phyloP scores from a whole-genome alignment of 495 filamentous ascomycete genomes.

The Cercophora sp. region DNA sequence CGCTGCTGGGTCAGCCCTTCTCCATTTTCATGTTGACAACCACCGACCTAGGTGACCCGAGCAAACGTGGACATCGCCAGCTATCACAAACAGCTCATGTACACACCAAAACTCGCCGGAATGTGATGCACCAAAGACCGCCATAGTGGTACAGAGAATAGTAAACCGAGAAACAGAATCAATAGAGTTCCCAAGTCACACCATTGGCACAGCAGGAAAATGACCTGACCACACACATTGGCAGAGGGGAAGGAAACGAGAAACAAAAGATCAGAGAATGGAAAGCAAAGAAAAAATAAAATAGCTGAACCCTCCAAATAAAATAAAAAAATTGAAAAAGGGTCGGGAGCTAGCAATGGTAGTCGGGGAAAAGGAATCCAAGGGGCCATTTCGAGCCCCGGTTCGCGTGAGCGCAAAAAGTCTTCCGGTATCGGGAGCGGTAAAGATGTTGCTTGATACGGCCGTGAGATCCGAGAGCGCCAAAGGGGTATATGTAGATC shows the following conservation, averaged over 20 bases:
- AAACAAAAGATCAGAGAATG: neutral
- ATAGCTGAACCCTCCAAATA: neutral
- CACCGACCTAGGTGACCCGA: no score
- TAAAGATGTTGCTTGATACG: slow-evolving; percentile 13
- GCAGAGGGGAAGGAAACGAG: neutral
- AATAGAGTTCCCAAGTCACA: neutral
- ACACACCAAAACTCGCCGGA: no score
- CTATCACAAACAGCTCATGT: no score
- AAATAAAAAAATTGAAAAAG: slow-evolving; percentile 15
- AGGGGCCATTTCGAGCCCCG: slow-evolving; percentile 9
- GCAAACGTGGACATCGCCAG: no score
- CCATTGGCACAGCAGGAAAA: neutral
- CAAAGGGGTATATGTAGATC: slow-evolving; percentile 24
- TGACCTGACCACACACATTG: neutral
- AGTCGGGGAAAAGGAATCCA: slow-evolving; percentile 8
- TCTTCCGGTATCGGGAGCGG: slow-evolving; percentile 28
- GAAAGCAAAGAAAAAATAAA: neutral
- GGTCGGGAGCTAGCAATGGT: slow-evolving; percentile 4
- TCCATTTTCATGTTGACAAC: no score
- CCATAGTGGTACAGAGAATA: slow-evolving; percentile 5
- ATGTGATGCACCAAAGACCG: neutral
- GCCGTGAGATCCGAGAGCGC: slow-evolving; percentile 13
- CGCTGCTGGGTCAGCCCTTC: no score
- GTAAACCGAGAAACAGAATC: neutral
- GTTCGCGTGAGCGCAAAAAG: slow-evolving; percentile 39